These are phyloP conservation scores for Globisporangium nunn DNA, from an alignment of 352 stramenopile genomes.

Conservation along the genomic window DNA sequence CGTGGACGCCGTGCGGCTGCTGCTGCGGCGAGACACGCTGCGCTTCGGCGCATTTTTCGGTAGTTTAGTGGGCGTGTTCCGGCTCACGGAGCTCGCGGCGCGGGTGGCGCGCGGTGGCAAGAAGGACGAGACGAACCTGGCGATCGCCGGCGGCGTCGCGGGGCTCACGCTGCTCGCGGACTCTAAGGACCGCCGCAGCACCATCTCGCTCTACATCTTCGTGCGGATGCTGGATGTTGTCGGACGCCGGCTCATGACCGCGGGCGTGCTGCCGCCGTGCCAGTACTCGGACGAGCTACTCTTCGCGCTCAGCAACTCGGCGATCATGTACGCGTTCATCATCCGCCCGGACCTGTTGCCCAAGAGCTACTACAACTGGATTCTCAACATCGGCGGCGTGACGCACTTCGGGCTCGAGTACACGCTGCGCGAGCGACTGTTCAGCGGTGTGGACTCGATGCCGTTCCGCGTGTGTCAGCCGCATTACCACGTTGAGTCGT, in stretches of 20 bases:
- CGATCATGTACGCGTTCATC: conserved; percentile 78
- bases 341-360: conserved; percentile 31
- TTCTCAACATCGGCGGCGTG: conserved; percentile 65
- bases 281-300: conserved; percentile 64
- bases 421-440: conserved; percentile 50
- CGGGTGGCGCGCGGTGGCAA: conserved; percentile 31
- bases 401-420: conserved; percentile 72
- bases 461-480: conserved; percentile 72
- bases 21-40: conserved; percentile 37
- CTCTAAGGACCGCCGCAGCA: conserved; percentile 46
- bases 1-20: conserved; percentile 59
- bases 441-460: conserved; percentile 47
- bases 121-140: conserved; percentile 50
- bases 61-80: conserved; percentile 65
- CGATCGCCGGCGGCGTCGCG: conserved; percentile 56
- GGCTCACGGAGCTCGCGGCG: conserved; percentile 45
- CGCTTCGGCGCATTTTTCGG: conserved; percentile 56
- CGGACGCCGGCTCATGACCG: conserved; percentile 60
- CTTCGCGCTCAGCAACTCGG: conserved; percentile 68
- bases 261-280: conserved; percentile 40
- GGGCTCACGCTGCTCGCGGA: conserved; percentile 70
- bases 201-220: conserved; percentile 83
- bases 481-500: conserved; percentile 87
- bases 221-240: conserved; percentile 82
- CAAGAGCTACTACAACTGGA: conserved; percentile 83